Percentiles rank a stretch among this genome's conserved stretches.
phyloP scores from a whole-genome alignment of 2,329 filamentous ascomycete genomes.

The Ophiostoma sp. region DNA sequence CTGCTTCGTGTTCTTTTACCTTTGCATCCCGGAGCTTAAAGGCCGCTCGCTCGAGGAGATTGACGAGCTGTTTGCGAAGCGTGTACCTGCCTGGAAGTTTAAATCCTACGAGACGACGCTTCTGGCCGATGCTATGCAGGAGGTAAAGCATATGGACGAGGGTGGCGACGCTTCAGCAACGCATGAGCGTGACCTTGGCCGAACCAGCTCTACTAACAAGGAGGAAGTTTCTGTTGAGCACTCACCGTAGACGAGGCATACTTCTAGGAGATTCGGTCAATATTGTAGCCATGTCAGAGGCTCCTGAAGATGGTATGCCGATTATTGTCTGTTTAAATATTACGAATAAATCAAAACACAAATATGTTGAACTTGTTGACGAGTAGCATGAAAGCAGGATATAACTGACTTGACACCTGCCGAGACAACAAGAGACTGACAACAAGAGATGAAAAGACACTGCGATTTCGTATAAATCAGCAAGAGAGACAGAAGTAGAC shows the following conservation, averaged over 20 bases:
- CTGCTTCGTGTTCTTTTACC: conserved; percentile 33
- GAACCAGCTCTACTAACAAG: background rate
- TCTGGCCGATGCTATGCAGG: conserved; percentile 29
- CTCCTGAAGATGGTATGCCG: no score
- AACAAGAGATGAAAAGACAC: no score
- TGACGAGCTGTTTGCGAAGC: conserved; percentile 32
- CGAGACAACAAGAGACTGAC: no score
- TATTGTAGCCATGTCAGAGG: no score
- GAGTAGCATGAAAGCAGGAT: no score
- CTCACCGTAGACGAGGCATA: background rate
- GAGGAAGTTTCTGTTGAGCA: background rate
- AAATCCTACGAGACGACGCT: conserved; percentile 30
- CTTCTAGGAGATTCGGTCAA: no score
- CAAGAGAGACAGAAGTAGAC: no score
- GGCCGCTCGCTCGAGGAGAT: conserved; percentile 33
- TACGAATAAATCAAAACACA: no score
- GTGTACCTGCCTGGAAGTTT: conserved; percentile 31
- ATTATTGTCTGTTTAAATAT: no score
- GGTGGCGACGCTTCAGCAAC: background rate
- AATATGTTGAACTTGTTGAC: no score
- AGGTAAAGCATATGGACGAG: conserved; percentile 25
- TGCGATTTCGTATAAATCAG: no score
- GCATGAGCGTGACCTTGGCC: background rate
- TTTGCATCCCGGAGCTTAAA: conserved; percentile 33
- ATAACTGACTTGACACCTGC: no score